Evolutionary conservation across 108 stramenopile species (phyloP).

Genomic region (Fragilariopsis cylindrus): DNA sequence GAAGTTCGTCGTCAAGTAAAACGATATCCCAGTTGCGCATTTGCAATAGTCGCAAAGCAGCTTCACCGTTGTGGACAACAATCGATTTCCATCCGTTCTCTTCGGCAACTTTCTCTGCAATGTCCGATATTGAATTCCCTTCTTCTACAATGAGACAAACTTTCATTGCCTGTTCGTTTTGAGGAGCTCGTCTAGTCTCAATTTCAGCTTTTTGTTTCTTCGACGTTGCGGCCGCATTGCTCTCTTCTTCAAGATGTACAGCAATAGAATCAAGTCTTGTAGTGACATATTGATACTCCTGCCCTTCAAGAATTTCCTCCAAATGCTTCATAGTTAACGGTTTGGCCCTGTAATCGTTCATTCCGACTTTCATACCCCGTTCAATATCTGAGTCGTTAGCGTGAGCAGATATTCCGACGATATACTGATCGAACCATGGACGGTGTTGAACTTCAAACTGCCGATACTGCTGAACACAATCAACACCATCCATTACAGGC

Average conservation of each 20-base stretch:
- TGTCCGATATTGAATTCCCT: conserved; percentile 12
- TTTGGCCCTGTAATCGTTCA: conserved; percentile 62
- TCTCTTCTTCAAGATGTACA: conserved; percentile 24
- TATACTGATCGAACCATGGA: conserved; percentile 50
- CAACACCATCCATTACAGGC: conserved; percentile 81
- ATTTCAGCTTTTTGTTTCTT: conserved; percentile 4
- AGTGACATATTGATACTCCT: conserved; percentile 18
- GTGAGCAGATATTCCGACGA: conserved; percentile 73
- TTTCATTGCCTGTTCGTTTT: conserved; percentile 14
- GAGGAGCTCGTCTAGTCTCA: not conserved
- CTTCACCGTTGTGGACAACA: conserved; percentile 34
- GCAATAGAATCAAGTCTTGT: conserved; percentile 23
- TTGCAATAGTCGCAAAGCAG: conserved; percentile 46
- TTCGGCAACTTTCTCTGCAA: conserved; percentile 25
- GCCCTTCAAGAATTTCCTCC: conserved; percentile 45
- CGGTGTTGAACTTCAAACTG: conserved; percentile 49
- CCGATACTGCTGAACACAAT: conserved; percentile 66
- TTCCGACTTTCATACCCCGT: conserved; percentile 57
- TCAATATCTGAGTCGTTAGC: conserved; percentile 52
- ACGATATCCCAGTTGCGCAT: conserved; percentile 66
- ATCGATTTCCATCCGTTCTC: conserved; percentile 49
- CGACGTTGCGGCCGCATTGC: not conserved
- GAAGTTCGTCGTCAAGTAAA: conserved; percentile 53
- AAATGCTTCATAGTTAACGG: conserved; percentile 53
- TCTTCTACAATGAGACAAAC: conserved; percentile 32